Evolutionary conservation across 352 stramenopile genomes (phyloP), one percentile per base, ranked within the genome.

Genomic region (Globisporangium abappressorium): DNA sequence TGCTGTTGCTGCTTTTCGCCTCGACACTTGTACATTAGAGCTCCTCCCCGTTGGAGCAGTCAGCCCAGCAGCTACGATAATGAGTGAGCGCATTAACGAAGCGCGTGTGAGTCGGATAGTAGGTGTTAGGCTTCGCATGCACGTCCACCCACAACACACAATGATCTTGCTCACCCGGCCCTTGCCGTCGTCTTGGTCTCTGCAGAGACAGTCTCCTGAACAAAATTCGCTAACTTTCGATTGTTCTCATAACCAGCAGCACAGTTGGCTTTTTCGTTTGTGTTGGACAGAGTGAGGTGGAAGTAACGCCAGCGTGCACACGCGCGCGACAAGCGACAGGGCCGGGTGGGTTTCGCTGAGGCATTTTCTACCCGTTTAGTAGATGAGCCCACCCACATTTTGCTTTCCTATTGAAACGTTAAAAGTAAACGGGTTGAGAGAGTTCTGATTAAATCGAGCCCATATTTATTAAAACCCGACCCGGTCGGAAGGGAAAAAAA

Each of bases 1-100:
- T 53, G 46, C 46, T 53, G 43, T 3, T 24, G 30, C 30, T 33
- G 30, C 5, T 20, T 9, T 53, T 22, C 24, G 18, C 18, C 46
- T 24, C 20, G 43, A 49, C n/a, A 30, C 33, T 41, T 68, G 63
- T 68, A 68, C 26, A 68, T 3, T 68, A 68, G 12, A 28, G 18
- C 24, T 18, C 24, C 18, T 51, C 12, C 43, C 18, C 43, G 43
- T 51, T 51, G 43, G 22, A 51, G 43, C 18, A 51, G 22, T 11
- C 43, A 51, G 15, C 38, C 43, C 43, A 51, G 43, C 18, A 51
- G 43, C 43, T 22, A 51, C 18, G 5, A 22, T 18, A 5, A 15
- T 49, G 30, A 33, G 30, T 2, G 30, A 33, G 34, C 34, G 34
- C 5, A 12, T 41, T 41, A 41, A 14, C 8, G 34, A 41, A 41